A percentile compares a stretch with the other conserved stretches of the same genome.
phyloP scores from a whole-genome alignment of 805 yeast genomes.

The Ogataea saltuana region DNA sequence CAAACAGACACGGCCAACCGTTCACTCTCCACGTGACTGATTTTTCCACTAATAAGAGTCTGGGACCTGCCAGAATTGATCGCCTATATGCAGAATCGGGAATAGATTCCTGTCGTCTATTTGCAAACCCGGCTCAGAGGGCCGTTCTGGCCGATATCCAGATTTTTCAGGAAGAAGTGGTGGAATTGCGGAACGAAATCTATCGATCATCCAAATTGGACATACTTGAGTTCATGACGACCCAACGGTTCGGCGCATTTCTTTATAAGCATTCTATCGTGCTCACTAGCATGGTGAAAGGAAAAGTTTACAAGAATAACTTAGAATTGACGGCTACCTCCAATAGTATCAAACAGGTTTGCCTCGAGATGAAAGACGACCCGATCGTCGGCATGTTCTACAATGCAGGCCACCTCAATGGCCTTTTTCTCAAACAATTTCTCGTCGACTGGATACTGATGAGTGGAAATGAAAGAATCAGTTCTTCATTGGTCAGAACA shows the following conservation, averaged over 20 bases:
- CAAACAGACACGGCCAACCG: slow-evolving; percentile 15
- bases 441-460: slow-evolving; percentile 3
- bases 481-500: background rate
- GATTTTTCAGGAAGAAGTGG: slow-evolving; percentile 7
- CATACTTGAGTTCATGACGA: background rate
- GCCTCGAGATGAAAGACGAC: slow-evolving; percentile 2
- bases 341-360: background rate
- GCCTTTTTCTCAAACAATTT: background rate
- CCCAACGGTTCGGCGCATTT: background rate
- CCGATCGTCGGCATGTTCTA: slow-evolving; percentile 5
- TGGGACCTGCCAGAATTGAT: slow-evolving; percentile 4
- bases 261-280: background rate
- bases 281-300: slow-evolving; percentile 13
- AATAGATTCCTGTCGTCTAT: background rate
- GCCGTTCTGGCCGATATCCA: slow-evolving; percentile 6
- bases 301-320: slow-evolving; percentile 7
- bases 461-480: background rate
- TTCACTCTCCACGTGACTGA: slow-evolving; percentile 27
- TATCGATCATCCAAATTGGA: background rate
- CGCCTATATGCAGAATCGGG: background rate
- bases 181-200: background rate
- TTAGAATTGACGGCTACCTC: slow-evolving; percentile 17
- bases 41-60: slow-evolving; percentile 14
- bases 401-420: background rate
- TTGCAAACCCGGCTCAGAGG: background rate